Evolutionary conservation across 2,329 filamentous ascomycete species (phyloP).

Genomic region (Colletotrichum cuscutae): DNA sequence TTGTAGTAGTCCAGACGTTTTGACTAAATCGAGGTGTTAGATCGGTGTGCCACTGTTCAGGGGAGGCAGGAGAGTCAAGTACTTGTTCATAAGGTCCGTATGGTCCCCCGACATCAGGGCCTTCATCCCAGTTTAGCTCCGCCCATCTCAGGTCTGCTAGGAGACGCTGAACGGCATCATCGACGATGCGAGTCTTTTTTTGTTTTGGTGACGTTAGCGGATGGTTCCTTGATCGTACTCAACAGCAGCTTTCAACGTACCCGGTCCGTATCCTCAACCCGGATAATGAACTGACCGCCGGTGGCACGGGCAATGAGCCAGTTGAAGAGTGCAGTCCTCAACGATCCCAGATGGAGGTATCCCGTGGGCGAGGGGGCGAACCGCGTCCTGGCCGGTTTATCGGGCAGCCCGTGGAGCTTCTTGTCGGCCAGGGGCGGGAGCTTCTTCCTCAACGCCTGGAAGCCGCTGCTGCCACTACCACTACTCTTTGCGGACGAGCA

Average conservation of each 20-base stretch:
- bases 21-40: slow-evolving; percentile 63
- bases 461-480: not conserved
- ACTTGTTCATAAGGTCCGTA: slow-evolving; percentile 90
- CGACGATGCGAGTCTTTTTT: slow-evolving; percentile 80
- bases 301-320: slow-evolving; percentile 90
- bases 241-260: slow-evolving; percentile 55
- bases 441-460: slow-evolving; percentile 35
- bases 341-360: slow-evolving; percentile 89
- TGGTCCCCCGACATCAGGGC: slow-evolving; percentile 83
- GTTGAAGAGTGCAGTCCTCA: slow-evolving; percentile 95
- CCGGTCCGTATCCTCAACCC: slow-evolving; percentile 96
- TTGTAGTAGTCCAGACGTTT: slow-evolving; percentile 80
- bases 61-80: slow-evolving; percentile 38
- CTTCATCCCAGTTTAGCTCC: slow-evolving; percentile 93
- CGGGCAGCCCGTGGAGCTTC: slow-evolving; percentile 52
- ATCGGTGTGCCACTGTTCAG: not conserved
- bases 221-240: not conserved
- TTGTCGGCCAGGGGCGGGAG: slow-evolving; percentile 29
- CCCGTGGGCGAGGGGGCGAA: slow-evolving; percentile 98
- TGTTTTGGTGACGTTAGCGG: not conserved
- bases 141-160: slow-evolving; percentile 88
- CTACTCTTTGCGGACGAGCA: slow-evolving; percentile 27
- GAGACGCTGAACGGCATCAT: slow-evolving; percentile 81
- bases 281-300: slow-evolving; percentile 87
- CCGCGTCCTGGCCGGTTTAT: slow-evolving; percentile 67